phyloP scores from a whole-genome alignment of 306 rosid species.

The Sechiopsis laciniata region DNA sequence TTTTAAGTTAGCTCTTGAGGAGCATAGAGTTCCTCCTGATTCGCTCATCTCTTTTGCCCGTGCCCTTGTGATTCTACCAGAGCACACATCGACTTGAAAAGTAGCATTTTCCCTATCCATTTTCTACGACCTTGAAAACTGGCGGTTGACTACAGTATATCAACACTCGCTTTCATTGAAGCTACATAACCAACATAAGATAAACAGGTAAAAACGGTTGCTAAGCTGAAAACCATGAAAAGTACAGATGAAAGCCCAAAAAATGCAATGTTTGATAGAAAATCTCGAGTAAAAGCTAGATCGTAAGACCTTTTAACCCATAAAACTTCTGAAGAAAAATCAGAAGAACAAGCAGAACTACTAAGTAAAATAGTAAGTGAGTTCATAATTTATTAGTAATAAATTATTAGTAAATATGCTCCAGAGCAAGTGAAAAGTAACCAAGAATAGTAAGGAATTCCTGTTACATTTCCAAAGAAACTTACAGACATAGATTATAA shows the following conservation, averaged over 20 bases:
- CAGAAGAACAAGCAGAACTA: background rate
- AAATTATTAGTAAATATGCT: background rate
- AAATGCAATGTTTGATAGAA: background rate
- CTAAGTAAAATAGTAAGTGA: too few relatives aligned
- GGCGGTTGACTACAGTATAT: conserved; percentile 33
- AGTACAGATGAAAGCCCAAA: background rate
- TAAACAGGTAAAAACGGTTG: background rate
- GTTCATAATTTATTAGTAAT: background rate
- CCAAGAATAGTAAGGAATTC: background rate
- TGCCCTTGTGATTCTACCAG: conserved; percentile 66
- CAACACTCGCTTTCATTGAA: conserved; percentile 33
- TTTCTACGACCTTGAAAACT: conserved; percentile 44
- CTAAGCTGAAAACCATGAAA: background rate
- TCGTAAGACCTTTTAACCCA: background rate
- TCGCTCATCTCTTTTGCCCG: conserved; percentile 52
- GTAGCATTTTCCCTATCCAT: conserved; percentile 46
- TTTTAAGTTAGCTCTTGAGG: conserved; percentile 44
- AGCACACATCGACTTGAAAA: conserved; percentile 46
- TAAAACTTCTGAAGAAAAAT: background rate
- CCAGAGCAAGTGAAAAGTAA: background rate
- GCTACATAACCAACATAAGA: conserved; percentile 35
- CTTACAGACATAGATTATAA: background rate
- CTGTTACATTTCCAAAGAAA: background rate
- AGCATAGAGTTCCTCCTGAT: conserved; percentile 32
- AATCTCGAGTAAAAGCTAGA: background rate